These are phyloP conservation scores for Aspergillus fructus DNA, from an alignment of 2,329 filamentous ascomycete genomes.

Conservation along the genomic window DNA sequence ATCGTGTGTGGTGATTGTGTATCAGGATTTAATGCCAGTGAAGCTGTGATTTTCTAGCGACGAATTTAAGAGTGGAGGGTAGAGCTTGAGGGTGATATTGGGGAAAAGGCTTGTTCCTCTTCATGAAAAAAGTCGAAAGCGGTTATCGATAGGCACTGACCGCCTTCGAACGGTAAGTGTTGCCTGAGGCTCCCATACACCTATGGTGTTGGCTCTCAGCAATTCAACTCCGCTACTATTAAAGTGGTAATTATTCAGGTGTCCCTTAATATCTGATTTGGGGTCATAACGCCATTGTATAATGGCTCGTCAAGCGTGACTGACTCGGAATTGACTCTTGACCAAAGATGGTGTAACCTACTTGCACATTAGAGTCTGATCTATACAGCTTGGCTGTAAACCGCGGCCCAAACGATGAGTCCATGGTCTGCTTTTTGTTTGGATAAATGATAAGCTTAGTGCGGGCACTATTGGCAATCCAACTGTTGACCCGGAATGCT, in stretches of 20 bases:
- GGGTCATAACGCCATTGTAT: neutral
- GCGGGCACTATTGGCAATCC: neutral
- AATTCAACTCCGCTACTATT: no score
- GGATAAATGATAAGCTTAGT: neutral
- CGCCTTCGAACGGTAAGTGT: conserved; percentile 11
- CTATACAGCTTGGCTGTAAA: neutral
- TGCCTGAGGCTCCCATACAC: neutral
- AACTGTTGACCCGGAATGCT: neutral
- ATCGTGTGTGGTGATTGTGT: neutral
- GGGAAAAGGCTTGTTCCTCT: neutral
- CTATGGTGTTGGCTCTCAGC: no score
- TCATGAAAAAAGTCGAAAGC: conserved; percentile 16
- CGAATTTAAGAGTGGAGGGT: neutral
- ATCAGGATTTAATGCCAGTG: neutral
- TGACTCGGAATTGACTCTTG: neutral
- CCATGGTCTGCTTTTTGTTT: neutral
- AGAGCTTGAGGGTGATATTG: neutral
- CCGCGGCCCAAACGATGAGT: neutral
- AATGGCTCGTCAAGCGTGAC: neutral
- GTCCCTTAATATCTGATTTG: neutral
- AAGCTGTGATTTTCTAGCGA: neutral
- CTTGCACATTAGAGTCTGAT: neutral
- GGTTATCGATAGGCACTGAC: conserved; percentile 25
- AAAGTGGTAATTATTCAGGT: neutral
- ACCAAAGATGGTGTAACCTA: neutral